Percentiles rank a stretch among this genome's conserved stretches.
Conservation (phyloP, 805 yeast species). For the Blastobotrys muscicola region DNA sequence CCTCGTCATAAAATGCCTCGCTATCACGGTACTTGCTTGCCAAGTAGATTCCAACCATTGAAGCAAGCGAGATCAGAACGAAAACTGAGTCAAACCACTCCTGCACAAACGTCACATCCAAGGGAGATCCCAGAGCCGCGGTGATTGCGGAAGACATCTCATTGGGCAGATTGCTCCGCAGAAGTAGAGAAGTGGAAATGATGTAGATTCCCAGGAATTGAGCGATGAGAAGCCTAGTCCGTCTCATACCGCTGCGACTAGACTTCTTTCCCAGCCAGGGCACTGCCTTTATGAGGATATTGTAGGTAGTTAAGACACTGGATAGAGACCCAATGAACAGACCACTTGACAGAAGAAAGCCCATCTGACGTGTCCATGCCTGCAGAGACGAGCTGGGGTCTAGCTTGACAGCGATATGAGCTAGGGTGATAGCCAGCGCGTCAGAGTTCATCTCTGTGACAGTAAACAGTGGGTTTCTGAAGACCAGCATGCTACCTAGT, state of each 20-base stretch:
- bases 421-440: slow-evolving; percentile 20
- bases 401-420: slow-evolving; percentile 12
- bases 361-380: slow-evolving; percentile 31
- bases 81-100: slow-evolving; percentile 31
- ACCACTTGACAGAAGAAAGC: slow-evolving; percentile 31
- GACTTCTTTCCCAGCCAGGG: slow-evolving; percentile 17
- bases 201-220: slow-evolving; percentile 32
- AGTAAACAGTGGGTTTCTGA: slow-evolving; percentile 21
- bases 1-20: slow-evolving; percentile 15
- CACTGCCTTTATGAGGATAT: slow-evolving; percentile 24
- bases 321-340: slow-evolving; percentile 29
- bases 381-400: slow-evolving; percentile 16
- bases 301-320: slow-evolving; percentile 28
- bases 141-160: slow-evolving; percentile 32
- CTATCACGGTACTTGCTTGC: slow-evolving; percentile 8
- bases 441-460: slow-evolving; percentile 12
- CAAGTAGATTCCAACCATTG: slow-evolving; percentile 21
- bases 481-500: slow-evolving; percentile 24
- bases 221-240: slow-evolving; percentile 24
- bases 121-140: slow-evolving; percentile 32
- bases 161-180: slow-evolving; percentile 32
- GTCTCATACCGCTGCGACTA: slow-evolving; percentile 7
- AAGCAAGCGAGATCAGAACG: slow-evolving; percentile 22
- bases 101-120: slow-evolving; percentile 30
- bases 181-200: slow-evolving; percentile 31